Conservation (phyloP, 2,329 filamentous ascomycete species). For the Microsporum audouinii region DNA sequence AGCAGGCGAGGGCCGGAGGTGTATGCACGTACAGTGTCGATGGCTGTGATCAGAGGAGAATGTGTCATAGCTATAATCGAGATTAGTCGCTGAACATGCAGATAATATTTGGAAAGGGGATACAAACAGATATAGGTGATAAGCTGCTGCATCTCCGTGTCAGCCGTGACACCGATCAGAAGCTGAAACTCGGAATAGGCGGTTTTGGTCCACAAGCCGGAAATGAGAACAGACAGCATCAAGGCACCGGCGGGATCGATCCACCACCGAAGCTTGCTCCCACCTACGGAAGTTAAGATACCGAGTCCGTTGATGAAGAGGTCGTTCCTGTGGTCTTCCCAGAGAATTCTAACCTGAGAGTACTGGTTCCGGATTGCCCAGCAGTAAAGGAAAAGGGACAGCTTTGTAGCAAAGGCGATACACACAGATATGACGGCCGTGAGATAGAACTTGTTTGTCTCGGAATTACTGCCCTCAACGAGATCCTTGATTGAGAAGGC, state of each 20-base stretch:
- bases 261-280: conserved; percentile 83
- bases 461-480: conserved; percentile 34
- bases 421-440: conserved; percentile 76
- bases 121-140: conserved; percentile 66
- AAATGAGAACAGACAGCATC: conserved; percentile 66
- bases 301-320: conserved; percentile 92
- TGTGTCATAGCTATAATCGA: conserved; percentile 59
- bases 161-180: conserved; percentile 77
- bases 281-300: conserved; percentile 83
- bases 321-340: conserved; percentile 96
- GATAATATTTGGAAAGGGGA: conserved; percentile 36
- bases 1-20: conserved; percentile 80
- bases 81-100: neutral
- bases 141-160: conserved; percentile 75
- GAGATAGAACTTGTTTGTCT: conserved; percentile 59
- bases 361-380: conserved; percentile 85
- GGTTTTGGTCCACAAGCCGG: conserved; percentile 68
- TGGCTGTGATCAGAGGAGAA: conserved; percentile 64
- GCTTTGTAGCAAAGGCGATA: conserved; percentile 74
- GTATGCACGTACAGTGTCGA: conserved; percentile 92
- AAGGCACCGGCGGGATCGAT: conserved; percentile 89
- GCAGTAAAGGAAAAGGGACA: conserved; percentile 78
- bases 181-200: conserved; percentile 83
- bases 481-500: conserved; percentile 72
- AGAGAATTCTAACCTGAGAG: conserved; percentile 80